phyloP scores from a whole-genome alignment of 495 filamentous ascomycete species.

The Neohortaea acidophila region DNA sequence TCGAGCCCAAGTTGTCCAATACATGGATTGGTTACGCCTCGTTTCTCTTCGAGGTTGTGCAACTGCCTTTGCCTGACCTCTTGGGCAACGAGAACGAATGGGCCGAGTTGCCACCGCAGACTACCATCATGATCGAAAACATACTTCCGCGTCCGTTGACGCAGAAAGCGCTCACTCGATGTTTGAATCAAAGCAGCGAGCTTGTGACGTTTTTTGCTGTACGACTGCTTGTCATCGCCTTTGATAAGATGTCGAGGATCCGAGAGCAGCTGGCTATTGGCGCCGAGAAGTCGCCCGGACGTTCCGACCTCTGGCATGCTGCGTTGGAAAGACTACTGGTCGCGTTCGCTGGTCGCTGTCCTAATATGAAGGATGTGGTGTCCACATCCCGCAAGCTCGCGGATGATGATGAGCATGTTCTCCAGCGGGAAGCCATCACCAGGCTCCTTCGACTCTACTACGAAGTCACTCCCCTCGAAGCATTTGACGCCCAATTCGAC shows the following conservation, averaged over 20 bases:
- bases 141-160: constrained; percentile 72
- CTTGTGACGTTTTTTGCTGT: constrained; percentile 72
- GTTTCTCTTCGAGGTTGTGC: constrained; percentile 64
- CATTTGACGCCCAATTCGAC: constrained; percentile 72
- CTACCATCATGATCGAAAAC: constrained; percentile 61
- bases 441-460: constrained; percentile 67
- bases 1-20: constrained; percentile 77
- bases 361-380: constrained; percentile 62
- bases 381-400: constrained; percentile 48
- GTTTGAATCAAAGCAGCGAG: constrained; percentile 55
- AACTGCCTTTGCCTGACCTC: constrained; percentile 52
- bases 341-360: constrained; percentile 65
- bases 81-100: constrained; percentile 38
- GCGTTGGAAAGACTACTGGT: constrained; percentile 47
- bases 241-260: constrained; percentile 56
- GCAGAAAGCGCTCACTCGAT: constrained; percentile 59
- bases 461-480: constrained; percentile 61
- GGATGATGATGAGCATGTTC: constrained; percentile 41
- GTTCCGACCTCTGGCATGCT: constrained; percentile 42
- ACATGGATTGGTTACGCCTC: constrained; percentile 91
- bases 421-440: constrained; percentile 64
- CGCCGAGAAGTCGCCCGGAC: constrained; percentile 25
- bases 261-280: constrained; percentile 38
- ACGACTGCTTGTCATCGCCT: constrained; percentile 57
- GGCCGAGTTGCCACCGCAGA: constrained; percentile 51